Evolutionary conservation across 768 basidiomycete genomes (phyloP), one percentile per base, ranked within the genome.

Genomic region (Termitomyces eurrhizus): DNA sequence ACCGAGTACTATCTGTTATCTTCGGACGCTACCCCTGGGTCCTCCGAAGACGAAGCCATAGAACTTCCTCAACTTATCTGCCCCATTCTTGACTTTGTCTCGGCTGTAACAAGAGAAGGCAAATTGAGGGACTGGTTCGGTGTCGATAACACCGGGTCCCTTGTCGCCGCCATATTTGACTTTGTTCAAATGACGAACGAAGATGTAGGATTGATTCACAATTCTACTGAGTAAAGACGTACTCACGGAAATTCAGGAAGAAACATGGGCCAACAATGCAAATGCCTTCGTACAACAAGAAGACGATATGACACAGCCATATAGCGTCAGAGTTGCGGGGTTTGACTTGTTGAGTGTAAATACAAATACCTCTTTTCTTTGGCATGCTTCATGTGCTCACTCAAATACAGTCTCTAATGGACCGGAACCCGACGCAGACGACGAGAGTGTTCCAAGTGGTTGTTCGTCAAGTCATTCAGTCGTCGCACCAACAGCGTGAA

Each of bases 211-310:
- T 7, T 24, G 86, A 75, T 7, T 24, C 7, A 24, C 26, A 44
- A 18, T 16, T 32, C 64, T 52, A 39, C 16, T 11, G 18, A 35
- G 57, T 56, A 36, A 59, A 62, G 52, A 52, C 42, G 33, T 35
- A 39, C 18, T 21, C 7, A 32, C 24, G 29, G 29, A 21, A 42
- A 45, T 50, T 13, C 62, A 98, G 94, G 94, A 95, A 69, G 93
- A 95, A 35, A 89, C 85, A 16, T 98, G 96, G 96, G 83, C 86
- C 2, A 84, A 80, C 56, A 90, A 97, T 66, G 87, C 92, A 4
- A 98, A 98, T 65, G 85, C 89, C 3, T 98, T 98, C 68, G 87
- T 98, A 35, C 89, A 90, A 29, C 93, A 98, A 69, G 95, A 98
- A 68, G 93, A 97, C 57, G 96, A 98, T 62, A 94, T 96, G 62